A percentile compares a stretch with the other conserved stretches of the same genome.
These are phyloP conservation scores for Jacaranda mimosifolia DNA, from an alignment of 257 asterid genomes.

Conservation along the genomic window DNA sequence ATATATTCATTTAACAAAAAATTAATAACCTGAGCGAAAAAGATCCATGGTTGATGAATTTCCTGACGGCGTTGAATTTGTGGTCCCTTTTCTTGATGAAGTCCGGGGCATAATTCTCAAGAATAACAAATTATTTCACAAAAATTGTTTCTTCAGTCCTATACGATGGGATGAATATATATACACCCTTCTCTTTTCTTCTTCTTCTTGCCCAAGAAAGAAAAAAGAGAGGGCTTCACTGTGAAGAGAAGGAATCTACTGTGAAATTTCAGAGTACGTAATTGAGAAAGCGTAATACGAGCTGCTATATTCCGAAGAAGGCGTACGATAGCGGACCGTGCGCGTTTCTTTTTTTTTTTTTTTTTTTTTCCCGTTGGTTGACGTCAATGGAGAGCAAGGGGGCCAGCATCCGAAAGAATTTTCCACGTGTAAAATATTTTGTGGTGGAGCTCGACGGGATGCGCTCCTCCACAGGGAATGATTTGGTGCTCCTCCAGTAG, in stretches of 20 bases:
- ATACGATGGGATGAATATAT: neutral
- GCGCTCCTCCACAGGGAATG: neutral
- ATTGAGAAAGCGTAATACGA: neutral
- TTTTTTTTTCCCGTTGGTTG: too few relatives aligned
- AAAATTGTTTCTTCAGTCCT: neutral
- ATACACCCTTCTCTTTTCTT: neutral
- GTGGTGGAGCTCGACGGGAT: neutral
- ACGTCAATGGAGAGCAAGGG: neutral
- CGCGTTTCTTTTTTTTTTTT: neutral
- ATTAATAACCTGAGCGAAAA: slow-evolving; percentile 61
- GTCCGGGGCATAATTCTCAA: slow-evolving; percentile 65
- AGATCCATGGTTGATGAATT: slow-evolving; percentile 63
- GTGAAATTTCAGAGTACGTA: slow-evolving; percentile 2
- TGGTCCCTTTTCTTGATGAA: slow-evolving; percentile 57
- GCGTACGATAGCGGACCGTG: slow-evolving; percentile 34
- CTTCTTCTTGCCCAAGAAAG: slow-evolving; percentile 7
- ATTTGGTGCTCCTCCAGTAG: neutral
- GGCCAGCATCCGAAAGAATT: neutral
- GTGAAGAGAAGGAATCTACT: neutral
- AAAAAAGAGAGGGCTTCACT: neutral
- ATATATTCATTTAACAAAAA: neutral
- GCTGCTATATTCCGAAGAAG: neutral
- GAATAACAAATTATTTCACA: slow-evolving; percentile 6
- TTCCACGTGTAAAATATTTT: neutral
- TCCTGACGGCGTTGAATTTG: slow-evolving; percentile 51